phyloP scores from a whole-genome alignment of 352 stramenopile species.

The Phytopythium chamaehyphon region DNA sequence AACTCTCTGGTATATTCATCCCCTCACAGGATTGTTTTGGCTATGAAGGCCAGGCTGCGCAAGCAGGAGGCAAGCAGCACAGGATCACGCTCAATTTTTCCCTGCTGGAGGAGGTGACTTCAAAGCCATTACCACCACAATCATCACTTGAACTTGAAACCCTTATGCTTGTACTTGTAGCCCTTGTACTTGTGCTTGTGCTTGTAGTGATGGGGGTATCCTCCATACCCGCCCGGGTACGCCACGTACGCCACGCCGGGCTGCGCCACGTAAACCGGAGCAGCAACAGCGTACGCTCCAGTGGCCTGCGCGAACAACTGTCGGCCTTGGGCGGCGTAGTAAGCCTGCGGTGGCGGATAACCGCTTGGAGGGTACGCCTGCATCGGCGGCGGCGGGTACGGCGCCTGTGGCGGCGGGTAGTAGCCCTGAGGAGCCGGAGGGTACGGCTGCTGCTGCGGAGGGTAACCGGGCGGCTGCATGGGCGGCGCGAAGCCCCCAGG shows the following conservation, averaged over 20 bases:
- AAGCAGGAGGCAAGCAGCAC: too few species aligned
- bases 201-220: slow-evolving; percentile 49
- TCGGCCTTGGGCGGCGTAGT: slow-evolving; percentile 64
- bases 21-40: too few species aligned
- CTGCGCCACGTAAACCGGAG: slow-evolving; percentile 31
- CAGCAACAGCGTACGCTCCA: slow-evolving; percentile 19
- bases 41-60: too few species aligned
- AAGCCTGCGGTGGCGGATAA: slow-evolving; percentile 45
- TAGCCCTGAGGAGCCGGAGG: slow-evolving; percentile 21
- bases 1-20: too few species aligned
- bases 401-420: slow-evolving; percentile 21
- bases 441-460: slow-evolving; percentile 20
- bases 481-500: slow-evolving; percentile 7
- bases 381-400: slow-evolving; percentile 29
- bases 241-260: slow-evolving; percentile 31
- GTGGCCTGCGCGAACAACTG: slow-evolving; percentile 70
- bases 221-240: slow-evolving; percentile 55
- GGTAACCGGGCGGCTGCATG: slow-evolving; percentile 19
- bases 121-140: too few species aligned
- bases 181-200: slow-evolving; percentile 51
- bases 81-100: too few species aligned
- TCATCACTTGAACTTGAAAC: slow-evolving; percentile 47
- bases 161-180: slow-evolving; percentile 43
- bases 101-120: too few species aligned
- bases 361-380: slow-evolving; percentile 11